phyloP scores from a whole-genome alignment of 176 grass and related monocot genomes.

The Carex cristatella region DNA sequence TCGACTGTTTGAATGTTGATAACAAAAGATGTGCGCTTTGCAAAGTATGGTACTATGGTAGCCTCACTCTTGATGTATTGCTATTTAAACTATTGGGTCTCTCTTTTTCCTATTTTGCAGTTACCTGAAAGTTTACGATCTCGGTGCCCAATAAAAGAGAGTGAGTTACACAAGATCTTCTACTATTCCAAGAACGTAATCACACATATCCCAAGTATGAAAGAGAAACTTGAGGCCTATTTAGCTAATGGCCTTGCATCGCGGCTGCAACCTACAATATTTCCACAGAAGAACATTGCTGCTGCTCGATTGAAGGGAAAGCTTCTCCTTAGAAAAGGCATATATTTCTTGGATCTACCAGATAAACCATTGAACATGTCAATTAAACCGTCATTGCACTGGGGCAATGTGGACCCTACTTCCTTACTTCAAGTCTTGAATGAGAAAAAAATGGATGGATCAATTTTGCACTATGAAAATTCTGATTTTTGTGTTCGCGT shows the following conservation, averaged over 20 bases:
- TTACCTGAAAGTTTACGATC: constrained; percentile 51
- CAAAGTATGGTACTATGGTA: too few relatives aligned
- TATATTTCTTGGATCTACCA: constrained; percentile 38
- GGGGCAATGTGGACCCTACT: constrained; percentile 41
- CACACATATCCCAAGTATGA: constrained; percentile 31
- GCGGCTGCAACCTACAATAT: constrained; percentile 48
- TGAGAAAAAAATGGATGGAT: constrained; percentile 46
- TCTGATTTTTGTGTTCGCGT: constrained; percentile 28
- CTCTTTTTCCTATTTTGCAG: constrained; percentile 28
- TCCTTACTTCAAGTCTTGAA: constrained; percentile 31
- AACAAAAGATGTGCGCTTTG: too few relatives aligned
- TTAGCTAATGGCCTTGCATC: constrained; percentile 38
- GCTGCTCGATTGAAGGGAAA: constrained; percentile 62
- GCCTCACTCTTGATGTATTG: background rate
- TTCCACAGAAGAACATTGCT: constrained; percentile 37
- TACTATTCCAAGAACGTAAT: constrained; percentile 64
- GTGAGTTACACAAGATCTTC: constrained; percentile 32
- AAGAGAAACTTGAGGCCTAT: constrained; percentile 38
- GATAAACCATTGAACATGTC: constrained; percentile 21
- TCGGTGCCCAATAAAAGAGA: constrained; percentile 25
- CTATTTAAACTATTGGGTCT: background rate
- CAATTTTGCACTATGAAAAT: constrained; percentile 17
- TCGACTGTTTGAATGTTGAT: too few relatives aligned
- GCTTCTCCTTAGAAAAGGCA: constrained; percentile 53
- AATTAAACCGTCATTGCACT: constrained; percentile 39